These are phyloP conservation scores for Chalaropsis thielavioides DNA, from an alignment of 2,329 filamentous ascomycete species.

Conservation along the genomic window DNA sequence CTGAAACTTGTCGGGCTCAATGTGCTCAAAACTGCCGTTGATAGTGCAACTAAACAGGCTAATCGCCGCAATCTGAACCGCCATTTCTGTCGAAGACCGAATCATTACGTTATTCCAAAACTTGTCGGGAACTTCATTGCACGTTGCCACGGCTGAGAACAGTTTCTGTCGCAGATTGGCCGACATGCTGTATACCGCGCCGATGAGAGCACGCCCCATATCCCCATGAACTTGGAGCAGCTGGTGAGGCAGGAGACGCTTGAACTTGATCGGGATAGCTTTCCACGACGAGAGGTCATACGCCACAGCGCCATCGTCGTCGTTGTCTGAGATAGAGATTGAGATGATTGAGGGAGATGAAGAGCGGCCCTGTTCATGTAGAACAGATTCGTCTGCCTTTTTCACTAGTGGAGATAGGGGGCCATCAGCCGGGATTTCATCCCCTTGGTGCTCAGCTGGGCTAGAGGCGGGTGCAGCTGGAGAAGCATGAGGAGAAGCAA, in stretches of 20 bases:
- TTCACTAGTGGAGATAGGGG: constrained; percentile 21
- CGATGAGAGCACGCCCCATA: constrained; percentile 5
- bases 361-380: constrained; percentile 18
- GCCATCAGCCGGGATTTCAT: not conserved
- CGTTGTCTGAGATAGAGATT: constrained; percentile 18
- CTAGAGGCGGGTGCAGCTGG: not conserved
- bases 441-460: constrained; percentile 13
- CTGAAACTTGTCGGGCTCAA: not conserved
- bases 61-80: constrained; percentile 10
- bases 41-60: not conserved
- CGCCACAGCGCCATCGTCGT: constrained; percentile 15
- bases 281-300: constrained; percentile 14
- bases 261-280: constrained; percentile 6
- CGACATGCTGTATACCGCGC: constrained; percentile 8
- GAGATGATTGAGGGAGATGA: constrained; percentile 20
- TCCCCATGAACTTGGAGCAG: constrained; percentile 1
- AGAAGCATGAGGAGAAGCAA: not conserved
- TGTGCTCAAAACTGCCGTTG: not conserved
- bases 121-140: not conserved
- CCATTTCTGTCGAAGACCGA: not conserved
- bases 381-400: constrained; percentile 21
- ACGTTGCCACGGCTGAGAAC: constrained; percentile 4
- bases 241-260: constrained; percentile 1
- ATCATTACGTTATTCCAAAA: constrained; percentile 11
- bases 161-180: not conserved